Conservation (phyloP, 2,329 filamentous ascomycete species). For the Cladosporium austrohemisphaericum region DNA sequence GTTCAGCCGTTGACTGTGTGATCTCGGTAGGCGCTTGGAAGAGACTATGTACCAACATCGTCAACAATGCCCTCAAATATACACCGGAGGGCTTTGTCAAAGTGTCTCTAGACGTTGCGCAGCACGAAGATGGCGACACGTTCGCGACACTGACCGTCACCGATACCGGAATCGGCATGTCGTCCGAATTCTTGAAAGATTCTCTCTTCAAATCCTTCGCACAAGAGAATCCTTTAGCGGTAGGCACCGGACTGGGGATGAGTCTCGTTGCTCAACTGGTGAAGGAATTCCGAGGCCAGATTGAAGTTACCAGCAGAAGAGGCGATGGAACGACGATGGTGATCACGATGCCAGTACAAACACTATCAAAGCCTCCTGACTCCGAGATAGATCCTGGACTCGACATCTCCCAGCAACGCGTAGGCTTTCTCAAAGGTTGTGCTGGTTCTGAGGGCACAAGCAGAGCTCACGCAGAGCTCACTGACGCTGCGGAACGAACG, state of each 20-base stretch:
- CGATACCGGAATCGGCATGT: constrained; percentile 66
- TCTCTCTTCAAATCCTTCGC: constrained; percentile 61
- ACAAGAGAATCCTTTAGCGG: constrained; percentile 60
- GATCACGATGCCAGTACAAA: constrained; percentile 16
- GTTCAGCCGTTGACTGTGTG: neutral
- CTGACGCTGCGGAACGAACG: neutral
- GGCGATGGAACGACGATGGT: constrained; percentile 22
- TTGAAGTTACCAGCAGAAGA: constrained; percentile 37
- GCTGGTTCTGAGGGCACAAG: neutral
- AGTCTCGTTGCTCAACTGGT: constrained; percentile 61
- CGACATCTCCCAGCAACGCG: neutral
- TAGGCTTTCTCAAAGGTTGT: neutral
- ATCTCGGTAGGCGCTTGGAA: constrained; percentile 17
- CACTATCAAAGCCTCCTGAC: neutral
- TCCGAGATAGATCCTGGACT: too few species aligned
- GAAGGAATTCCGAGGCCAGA: constrained; percentile 56
- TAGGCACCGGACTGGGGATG: constrained; percentile 63
- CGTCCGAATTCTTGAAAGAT: constrained; percentile 58
- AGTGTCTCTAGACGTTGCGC: neutral
- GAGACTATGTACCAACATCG: constrained; percentile 20
- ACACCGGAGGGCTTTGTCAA: constrained; percentile 17
- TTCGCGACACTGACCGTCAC: constrained; percentile 38
- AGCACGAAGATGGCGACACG: neutral
- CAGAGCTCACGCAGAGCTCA: neutral
- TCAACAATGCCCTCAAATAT: constrained; percentile 22